Percentiles rank a stretch among this genome's conserved stretches.
phyloP scores from a whole-genome alignment of 305 asterid genomes.

The Rubia balearica region DNA sequence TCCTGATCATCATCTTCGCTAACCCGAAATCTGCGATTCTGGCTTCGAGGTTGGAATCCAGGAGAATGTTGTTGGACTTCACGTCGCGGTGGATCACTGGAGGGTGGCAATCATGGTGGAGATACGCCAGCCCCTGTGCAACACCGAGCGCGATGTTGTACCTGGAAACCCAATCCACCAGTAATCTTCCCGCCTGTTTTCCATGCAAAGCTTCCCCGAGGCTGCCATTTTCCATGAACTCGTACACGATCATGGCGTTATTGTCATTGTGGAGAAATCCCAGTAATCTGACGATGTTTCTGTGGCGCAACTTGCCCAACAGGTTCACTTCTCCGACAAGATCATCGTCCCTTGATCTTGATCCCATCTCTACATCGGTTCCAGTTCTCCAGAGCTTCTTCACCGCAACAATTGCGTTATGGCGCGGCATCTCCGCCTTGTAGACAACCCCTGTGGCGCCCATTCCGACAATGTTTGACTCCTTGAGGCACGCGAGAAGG shows the following conservation, averaged over 20 bases:
- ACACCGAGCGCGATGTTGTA: constrained; percentile 75
- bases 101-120: constrained; percentile 82
- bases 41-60: constrained; percentile 73
- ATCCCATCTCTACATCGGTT: constrained; percentile 54
- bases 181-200: constrained; percentile 41
- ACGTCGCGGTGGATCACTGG: constrained; percentile 79
- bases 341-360: constrained; percentile 45
- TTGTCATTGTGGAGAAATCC: constrained; percentile 76
- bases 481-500: constrained; percentile 55
- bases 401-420: constrained; percentile 58
- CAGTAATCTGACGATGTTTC: constrained; percentile 70
- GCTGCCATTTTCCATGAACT: constrained; percentile 76
- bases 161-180: constrained; percentile 85
- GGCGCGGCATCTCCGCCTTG: constrained; percentile 56
- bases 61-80: constrained; percentile 72
- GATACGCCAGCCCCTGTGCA: constrained; percentile 81
- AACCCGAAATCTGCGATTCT: constrained; percentile 82
- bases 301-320: constrained; percentile 62
- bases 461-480: constrained; percentile 72
- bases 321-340: constrained; percentile 76
- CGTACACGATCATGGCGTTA: constrained; percentile 66
- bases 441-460: constrained; percentile 83
- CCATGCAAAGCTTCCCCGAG: constrained; percentile 82
- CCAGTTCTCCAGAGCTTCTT: constrained; percentile 72
- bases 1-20: constrained; percentile 61